These are phyloP conservation scores for Parietichytrium sp. DNA, from an alignment of 108 stramenopile species.

Conservation along the genomic window DNA sequence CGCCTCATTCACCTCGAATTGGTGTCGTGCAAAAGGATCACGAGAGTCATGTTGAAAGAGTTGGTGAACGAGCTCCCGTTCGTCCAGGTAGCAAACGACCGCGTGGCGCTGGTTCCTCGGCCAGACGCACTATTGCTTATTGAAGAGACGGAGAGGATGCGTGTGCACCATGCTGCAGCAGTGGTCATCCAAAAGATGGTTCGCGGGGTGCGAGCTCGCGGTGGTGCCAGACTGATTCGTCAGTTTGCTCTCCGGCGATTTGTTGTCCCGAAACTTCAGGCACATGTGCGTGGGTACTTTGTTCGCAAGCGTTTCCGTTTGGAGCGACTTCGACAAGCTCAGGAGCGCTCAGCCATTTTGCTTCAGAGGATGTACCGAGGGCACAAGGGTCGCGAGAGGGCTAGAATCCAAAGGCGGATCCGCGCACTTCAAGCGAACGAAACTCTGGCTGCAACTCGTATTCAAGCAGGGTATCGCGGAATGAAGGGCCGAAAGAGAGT, in stretches of 20 bases:
- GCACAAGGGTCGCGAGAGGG: not conserved
- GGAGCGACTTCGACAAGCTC: not conserved
- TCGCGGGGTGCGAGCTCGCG: not conserved
- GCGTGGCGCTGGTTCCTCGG: not conserved
- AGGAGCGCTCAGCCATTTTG: not conserved
- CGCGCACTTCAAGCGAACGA: not conserved
- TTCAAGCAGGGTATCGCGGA: not conserved
- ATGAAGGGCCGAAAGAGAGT: not conserved
- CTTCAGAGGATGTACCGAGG: not conserved
- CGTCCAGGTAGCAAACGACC: not conserved
- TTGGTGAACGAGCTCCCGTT: not conserved
- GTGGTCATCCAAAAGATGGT: constrained; percentile 35
- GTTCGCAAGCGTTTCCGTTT: constrained; percentile 7
- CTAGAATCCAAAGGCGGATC: not conserved
- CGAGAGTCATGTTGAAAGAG: constrained; percentile 10
- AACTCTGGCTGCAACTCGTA: not conserved
- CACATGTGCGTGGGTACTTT: not conserved
- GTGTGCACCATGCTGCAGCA: constrained; percentile 14
- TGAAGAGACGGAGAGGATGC: constrained; percentile 28
- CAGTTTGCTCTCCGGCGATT: constrained; percentile 15
- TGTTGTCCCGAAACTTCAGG: constrained; percentile 6
- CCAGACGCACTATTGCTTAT: constrained; percentile 7
- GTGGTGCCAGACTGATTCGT: not conserved
- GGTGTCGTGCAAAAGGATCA: not conserved
- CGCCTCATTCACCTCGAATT: constrained; percentile 8